These are phyloP conservation scores for Candida vaughaniae DNA, from an alignment of 805 yeast species.

Conservation along the genomic window DNA sequence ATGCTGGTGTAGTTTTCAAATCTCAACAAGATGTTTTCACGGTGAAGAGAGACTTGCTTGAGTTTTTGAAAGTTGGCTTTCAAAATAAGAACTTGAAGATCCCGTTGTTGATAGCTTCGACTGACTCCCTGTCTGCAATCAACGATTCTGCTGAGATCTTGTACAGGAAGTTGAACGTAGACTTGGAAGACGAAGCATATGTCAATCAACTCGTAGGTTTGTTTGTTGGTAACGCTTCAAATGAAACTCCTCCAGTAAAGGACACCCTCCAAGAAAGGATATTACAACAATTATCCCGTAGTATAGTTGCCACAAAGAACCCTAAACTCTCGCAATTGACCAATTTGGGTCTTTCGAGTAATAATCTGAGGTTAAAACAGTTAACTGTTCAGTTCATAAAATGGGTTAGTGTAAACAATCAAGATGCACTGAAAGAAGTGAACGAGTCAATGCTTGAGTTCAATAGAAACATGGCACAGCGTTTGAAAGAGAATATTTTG, in stretches of 20 bases:
- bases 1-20: conserved; percentile 64
- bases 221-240: conserved; percentile 48
- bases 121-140: conserved; percentile 56
- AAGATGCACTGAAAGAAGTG: conserved; percentile 12
- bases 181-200: conserved; percentile 49
- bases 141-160: conserved; percentile 54
- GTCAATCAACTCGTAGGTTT: conserved; percentile 46
- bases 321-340: conserved; percentile 47
- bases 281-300: conserved; percentile 47
- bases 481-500: conserved; percentile 51
- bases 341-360: conserved; percentile 59
- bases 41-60: conserved; percentile 28
- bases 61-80: conserved; percentile 43
- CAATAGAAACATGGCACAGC: conserved; percentile 47
- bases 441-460: conserved; percentile 23
- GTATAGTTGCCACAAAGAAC: conserved; percentile 49
- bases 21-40: conserved; percentile 40
- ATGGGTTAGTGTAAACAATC: conserved; percentile 44
- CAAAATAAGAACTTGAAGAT: conserved; percentile 37
- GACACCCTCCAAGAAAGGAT: conserved; percentile 56
- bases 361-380: conserved; percentile 51
- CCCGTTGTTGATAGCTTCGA: conserved; percentile 61
- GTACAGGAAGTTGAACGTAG: conserved; percentile 49
- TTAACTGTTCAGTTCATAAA: conserved; percentile 62
- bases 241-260: conserved; percentile 50